phyloP scores from a whole-genome alignment of 1,139 yeast genomes.

The Hyphopichia khmerensis region DNA sequence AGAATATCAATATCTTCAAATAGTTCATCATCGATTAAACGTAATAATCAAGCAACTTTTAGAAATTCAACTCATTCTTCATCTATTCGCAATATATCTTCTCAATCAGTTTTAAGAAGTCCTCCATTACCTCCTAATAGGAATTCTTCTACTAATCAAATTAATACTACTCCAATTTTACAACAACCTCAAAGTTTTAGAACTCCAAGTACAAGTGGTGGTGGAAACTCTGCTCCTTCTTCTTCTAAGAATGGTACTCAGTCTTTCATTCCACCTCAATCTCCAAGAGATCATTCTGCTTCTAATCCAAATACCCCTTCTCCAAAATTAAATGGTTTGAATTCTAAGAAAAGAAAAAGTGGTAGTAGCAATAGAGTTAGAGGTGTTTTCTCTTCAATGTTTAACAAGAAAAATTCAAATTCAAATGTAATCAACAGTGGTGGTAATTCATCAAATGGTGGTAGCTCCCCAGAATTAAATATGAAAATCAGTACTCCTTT shows the following conservation, averaged over 20 bases:
- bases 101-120: slow-evolving; percentile 26
- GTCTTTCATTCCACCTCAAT: slow-evolving; percentile 13
- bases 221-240: too few relatives aligned
- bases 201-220: slow-evolving; percentile 8
- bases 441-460: slow-evolving; percentile 4
- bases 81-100: slow-evolving; percentile 14
- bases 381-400: slow-evolving; percentile 44
- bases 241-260: neutral
- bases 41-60: neutral
- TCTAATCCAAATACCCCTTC: slow-evolving; percentile 9
- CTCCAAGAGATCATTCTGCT: slow-evolving; percentile 23
- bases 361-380: slow-evolving; percentile 38
- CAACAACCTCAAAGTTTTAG: slow-evolving; percentile 17
- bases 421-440: neutral
- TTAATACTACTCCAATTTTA: slow-evolving; percentile 27
- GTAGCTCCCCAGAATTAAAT: slow-evolving; percentile 29
- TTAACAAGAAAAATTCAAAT: slow-evolving; percentile 20
- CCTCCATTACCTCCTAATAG: slow-evolving; percentile 15
- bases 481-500: slow-evolving; percentile 85
- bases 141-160: slow-evolving; percentile 3
- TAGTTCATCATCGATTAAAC: neutral
- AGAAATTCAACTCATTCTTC: slow-evolving; percentile 2
- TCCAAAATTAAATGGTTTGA: slow-evolving; percentile 11
- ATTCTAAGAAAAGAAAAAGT: slow-evolving; percentile 20
- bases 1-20: neutral